phyloP scores from a whole-genome alignment of 2,329 filamentous ascomycete genomes.

The Pseudogymnoascus pannorum region DNA sequence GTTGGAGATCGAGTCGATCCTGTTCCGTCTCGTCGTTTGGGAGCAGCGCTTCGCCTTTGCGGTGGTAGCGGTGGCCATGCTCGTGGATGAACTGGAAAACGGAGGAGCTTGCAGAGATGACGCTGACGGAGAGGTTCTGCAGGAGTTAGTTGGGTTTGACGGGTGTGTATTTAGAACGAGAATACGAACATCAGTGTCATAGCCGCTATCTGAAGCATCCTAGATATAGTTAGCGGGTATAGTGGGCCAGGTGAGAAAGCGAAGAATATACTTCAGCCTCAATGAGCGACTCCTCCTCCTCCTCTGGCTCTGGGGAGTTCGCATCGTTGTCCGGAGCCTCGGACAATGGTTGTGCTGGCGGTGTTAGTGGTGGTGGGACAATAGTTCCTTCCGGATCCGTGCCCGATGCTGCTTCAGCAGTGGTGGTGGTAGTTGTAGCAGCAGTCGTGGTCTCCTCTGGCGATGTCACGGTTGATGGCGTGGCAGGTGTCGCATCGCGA shows the following conservation, averaged over 20 bases:
- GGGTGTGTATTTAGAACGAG: background rate
- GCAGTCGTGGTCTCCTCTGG: background rate
- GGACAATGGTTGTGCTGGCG: background rate
- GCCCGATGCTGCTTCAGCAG: background rate
- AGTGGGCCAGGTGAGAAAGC: background rate
- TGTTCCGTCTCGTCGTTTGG: constrained; percentile 29
- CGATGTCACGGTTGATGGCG: background rate
- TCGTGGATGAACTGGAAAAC: constrained; percentile 39
- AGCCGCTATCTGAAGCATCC: constrained; percentile 12
- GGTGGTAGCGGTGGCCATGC: constrained; percentile 43
- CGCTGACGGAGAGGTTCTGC: background rate
- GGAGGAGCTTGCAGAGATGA: constrained; percentile 33
- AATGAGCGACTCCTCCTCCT: constrained; percentile 2
- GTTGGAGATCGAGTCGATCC: constrained; percentile 23
- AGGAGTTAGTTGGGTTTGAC: background rate
- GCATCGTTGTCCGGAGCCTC: background rate
- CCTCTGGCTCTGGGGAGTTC: background rate
- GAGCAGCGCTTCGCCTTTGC: constrained; percentile 34
- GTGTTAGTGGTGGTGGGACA: background rate
- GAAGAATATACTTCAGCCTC: constrained; percentile 11
- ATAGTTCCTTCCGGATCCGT: background rate
- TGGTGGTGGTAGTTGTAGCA: background rate
- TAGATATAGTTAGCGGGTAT: constrained; percentile 1
- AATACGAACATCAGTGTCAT: constrained; percentile 11
- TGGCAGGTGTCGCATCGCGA: background rate